A percentile compares a stretch with the other conserved stretches of the same genome.
Evolutionary conservation across 1,284 basidiomycete species (phyloP).

Genomic region (Nidula niveotomentosa): DNA sequence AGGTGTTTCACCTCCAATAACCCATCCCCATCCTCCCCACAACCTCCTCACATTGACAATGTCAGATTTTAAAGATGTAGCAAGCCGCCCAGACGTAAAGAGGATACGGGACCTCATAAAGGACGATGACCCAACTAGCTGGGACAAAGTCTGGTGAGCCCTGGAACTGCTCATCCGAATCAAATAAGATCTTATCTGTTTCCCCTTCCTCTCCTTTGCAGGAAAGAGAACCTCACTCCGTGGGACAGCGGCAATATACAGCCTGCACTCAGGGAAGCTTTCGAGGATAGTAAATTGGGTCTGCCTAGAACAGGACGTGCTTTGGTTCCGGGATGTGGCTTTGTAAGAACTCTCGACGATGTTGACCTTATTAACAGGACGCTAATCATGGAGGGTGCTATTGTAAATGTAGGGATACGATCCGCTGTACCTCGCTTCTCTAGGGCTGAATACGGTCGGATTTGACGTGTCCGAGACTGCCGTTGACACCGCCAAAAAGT

Average conservation of each 20-base stretch:
- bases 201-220: constrained; percentile 16
- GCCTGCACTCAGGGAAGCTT: constrained; percentile 50
- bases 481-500: constrained; percentile 50
- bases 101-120: no score
- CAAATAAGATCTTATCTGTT: background rate
- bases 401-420: constrained; percentile 60
- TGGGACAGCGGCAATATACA: constrained; percentile 65
- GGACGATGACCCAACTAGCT: background rate
- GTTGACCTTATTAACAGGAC: background rate
- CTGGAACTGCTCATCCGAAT: background rate
- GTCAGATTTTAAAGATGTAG: no score
- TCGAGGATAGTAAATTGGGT: constrained; percentile 46
- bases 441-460: constrained; percentile 49
- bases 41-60: no score
- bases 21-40: no score
- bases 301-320: constrained; percentile 56
- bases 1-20: no score
- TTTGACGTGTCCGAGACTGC: constrained; percentile 61
- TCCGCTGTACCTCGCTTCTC: constrained; percentile 44
- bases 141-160: background rate
- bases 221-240: constrained; percentile 58
- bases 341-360: constrained; percentile 37
- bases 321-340: constrained; percentile 74
- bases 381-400: background rate
- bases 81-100: no score